These are phyloP conservation scores for Dunaliella primolecta DNA, from an alignment of 139 green algal genomes.

Conservation along the genomic window DNA sequence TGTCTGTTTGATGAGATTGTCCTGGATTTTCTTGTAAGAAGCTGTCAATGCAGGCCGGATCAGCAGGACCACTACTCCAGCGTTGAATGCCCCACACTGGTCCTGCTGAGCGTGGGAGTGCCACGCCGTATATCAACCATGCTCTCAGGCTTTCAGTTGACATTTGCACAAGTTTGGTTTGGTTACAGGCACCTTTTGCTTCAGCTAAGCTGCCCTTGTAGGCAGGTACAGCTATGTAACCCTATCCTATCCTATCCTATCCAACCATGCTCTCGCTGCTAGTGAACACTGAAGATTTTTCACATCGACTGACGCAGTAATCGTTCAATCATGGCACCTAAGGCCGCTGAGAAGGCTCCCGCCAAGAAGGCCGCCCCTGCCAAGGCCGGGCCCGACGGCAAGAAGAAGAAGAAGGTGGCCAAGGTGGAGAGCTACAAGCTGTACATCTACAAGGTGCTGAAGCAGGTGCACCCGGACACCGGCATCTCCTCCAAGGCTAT, in stretches of 20 bases:
- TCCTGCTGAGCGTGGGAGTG: neutral
- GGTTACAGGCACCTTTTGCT: no score
- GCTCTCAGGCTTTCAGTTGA: no score
- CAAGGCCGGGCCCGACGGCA: conserved; percentile 8
- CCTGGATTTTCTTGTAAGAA: neutral
- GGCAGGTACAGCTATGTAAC: no score
- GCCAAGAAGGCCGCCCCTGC: conserved; percentile 22
- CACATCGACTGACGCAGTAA: no score
- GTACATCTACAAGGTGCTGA: conserved; percentile 92
- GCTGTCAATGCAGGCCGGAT: neutral
- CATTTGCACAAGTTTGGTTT: no score
- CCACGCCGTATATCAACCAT: neutral
- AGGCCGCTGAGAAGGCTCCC: conserved; percentile 22
- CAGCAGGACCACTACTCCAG: neutral
- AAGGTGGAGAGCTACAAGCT: conserved; percentile 56
- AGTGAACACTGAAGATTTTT: no score
- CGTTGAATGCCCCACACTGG: neutral
- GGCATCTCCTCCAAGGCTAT: conserved; percentile 96
- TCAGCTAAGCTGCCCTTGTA: neutral
- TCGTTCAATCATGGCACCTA: conserved; percentile 4
- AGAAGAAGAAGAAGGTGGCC: conserved; percentile 21
- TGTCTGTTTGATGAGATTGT: neutral
- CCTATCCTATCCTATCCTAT: no score
- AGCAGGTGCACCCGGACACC: conserved; percentile 90
- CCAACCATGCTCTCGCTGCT: no score